Conservation (phyloP, 192 early-diverging fungal species). For the Backusella tarrabulga region DNA sequence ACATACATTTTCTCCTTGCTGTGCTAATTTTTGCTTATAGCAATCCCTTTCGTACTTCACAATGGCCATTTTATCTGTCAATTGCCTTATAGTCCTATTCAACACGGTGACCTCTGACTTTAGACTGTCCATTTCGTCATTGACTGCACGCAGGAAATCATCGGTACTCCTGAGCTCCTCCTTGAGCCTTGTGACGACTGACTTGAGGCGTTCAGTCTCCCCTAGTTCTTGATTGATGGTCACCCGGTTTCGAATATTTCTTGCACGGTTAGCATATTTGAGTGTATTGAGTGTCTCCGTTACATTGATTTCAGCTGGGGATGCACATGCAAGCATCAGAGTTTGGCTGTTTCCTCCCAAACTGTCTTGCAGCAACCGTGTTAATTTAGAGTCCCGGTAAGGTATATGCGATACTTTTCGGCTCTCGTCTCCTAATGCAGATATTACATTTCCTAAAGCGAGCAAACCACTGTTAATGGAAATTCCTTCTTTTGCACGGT, state of each 20-base stretch:
- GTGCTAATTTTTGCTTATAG: not conserved
- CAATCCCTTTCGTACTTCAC: conserved; percentile 9
- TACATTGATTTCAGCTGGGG: conserved; percentile 77
- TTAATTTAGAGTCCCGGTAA: conserved; percentile 96
- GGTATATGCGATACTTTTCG: conserved; percentile 75
- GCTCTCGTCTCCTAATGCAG: conserved; percentile 83
- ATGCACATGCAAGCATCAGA: conserved; percentile 92
- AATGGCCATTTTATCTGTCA: not conserved
- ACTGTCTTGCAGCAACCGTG: conserved; percentile 92
- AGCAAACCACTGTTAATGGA: conserved; percentile 94
- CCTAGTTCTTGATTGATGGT: conserved; percentile 43
- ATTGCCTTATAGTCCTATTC: not conserved
- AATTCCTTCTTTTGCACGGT: conserved; percentile 94
- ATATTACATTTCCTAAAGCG: conserved; percentile 96
- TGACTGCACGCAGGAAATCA: conserved; percentile 20
- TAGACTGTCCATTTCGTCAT: conserved; percentile 29
- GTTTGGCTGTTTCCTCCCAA: conserved; percentile 93
- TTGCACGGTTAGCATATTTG: conserved; percentile 92
- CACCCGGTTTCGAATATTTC: conserved; percentile 73
- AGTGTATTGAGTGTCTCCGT: conserved; percentile 94
- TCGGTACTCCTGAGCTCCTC: conserved; percentile 17
- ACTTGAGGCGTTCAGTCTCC: conserved; percentile 9
- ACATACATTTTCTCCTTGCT: not conserved
- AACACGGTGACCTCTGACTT: not conserved
- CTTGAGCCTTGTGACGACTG: conserved; percentile 9